Evolutionary conservation across 805 yeast species (phyloP).

Genomic region (Saccharomycopsis oosterbeekiorum): DNA sequence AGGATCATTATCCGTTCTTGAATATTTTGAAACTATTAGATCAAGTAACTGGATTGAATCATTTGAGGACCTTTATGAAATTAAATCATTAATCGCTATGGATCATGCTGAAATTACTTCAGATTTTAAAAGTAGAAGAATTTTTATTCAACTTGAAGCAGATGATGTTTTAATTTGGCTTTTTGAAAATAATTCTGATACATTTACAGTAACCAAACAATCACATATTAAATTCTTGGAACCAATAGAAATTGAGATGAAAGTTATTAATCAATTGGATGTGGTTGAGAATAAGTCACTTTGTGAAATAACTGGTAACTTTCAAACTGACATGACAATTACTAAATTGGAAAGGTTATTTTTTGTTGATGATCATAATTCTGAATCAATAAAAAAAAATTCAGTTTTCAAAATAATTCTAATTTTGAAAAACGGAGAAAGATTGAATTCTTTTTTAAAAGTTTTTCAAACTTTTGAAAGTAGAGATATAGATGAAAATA

Average conservation of each 20-base stretch:
- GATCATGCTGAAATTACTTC: background rate
- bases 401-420: background rate
- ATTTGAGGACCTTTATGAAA: background rate
- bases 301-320: background rate
- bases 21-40: constrained; percentile 2
- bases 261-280: background rate
- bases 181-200: background rate
- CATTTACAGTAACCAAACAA: background rate
- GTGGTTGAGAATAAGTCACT: background rate
- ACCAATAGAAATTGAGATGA: background rate
- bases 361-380: background rate
- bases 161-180: background rate
- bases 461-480: background rate
- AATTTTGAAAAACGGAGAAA: background rate
- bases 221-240: background rate
- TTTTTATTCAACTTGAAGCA: background rate
- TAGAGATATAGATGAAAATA: background rate
- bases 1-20: background rate
- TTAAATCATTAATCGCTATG: background rate
- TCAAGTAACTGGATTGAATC: background rate
- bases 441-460: background rate
- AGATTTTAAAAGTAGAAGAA: background rate
- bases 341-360: background rate
- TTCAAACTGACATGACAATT: background rate
- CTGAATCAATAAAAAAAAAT: background rate